Evolutionary conservation across 768 basidiomycete species (phyloP).

Genomic region (Arthromyces matolae): DNA sequence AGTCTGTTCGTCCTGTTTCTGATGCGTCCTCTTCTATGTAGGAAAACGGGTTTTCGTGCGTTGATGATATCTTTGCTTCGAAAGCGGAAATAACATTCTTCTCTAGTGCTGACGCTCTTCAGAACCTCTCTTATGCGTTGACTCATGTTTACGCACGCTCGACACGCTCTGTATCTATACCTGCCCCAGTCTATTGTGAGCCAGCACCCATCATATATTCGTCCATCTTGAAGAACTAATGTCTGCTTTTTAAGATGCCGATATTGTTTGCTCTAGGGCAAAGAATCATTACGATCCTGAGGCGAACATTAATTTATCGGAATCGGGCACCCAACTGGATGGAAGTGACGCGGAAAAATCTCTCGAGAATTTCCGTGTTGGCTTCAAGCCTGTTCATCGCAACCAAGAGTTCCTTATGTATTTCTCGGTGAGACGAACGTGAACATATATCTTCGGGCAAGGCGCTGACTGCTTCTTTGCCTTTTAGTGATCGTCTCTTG

Average conservation of each 20-base stretch:
- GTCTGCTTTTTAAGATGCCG: constrained; percentile 15
- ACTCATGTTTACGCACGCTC: constrained; percentile 62
- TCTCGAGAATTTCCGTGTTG: constrained; percentile 45
- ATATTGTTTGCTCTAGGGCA: constrained; percentile 62
- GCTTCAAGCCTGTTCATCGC: constrained; percentile 54
- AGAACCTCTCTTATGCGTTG: constrained; percentile 62
- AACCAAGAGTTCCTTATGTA: constrained; percentile 56
- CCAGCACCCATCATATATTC: not conserved
- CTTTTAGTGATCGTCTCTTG: too few relatives aligned
- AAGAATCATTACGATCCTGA: constrained; percentile 78
- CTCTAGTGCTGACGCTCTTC: constrained; percentile 53
- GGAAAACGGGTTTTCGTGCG: constrained; percentile 64
- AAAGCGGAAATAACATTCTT: too few relatives aligned
- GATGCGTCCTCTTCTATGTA: too few relatives aligned
- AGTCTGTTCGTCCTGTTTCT: too few relatives aligned
- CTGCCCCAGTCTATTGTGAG: constrained; percentile 80
- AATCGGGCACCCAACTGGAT: constrained; percentile 49
- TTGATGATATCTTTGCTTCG: too few relatives aligned
- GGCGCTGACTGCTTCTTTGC: too few relatives aligned
- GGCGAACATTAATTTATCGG: constrained; percentile 54
- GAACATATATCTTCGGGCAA: too few relatives aligned
- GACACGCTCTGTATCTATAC: constrained; percentile 79
- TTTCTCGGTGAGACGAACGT: constrained; percentile 26
- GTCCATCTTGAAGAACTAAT: not conserved
- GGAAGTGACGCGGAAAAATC: constrained; percentile 36